phyloP scores from a whole-genome alignment of 768 basidiomycete species.

The Podaxis sp. region DNA sequence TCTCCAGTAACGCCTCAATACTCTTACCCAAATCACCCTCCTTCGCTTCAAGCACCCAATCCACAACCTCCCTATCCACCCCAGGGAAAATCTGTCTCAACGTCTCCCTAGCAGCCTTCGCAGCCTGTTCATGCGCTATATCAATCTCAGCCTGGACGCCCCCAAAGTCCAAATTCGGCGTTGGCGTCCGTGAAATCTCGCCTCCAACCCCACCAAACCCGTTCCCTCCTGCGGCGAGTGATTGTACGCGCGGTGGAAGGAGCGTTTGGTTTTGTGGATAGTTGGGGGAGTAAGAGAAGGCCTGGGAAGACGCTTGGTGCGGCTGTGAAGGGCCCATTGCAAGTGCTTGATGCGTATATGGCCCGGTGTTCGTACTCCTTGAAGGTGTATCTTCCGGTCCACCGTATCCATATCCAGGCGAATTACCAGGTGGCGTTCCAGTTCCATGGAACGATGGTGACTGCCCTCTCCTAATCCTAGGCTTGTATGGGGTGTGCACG shows the following conservation, averaged over 20 bases:
- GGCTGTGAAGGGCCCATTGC: slow-evolving; percentile 50
- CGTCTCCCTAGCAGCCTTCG: slow-evolving; percentile 70
- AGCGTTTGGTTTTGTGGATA: slow-evolving; percentile 24
- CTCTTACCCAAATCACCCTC: slow-evolving; percentile 86
- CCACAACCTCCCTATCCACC: slow-evolving; percentile 79
- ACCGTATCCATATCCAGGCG: slow-evolving; percentile 27
- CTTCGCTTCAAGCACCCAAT: slow-evolving; percentile 89
- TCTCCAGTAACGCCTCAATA: slow-evolving; percentile 83
- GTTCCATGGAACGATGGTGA: slow-evolving; percentile 38
- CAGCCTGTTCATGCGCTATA: slow-evolving; percentile 69
- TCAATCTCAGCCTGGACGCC: slow-evolving; percentile 79
- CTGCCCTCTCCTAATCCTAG: slow-evolving; percentile 56
- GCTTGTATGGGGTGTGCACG: slow-evolving; percentile 72
- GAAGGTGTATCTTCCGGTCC: slow-evolving; percentile 52
- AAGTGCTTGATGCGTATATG: slow-evolving; percentile 47
- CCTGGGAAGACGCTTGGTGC: not conserved
- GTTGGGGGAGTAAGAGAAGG: slow-evolving; percentile 16
- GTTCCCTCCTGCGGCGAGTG: slow-evolving; percentile 23
- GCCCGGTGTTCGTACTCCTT: slow-evolving; percentile 28
- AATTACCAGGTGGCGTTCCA: slow-evolving; percentile 30
- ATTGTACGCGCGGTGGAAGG: slow-evolving; percentile 45
- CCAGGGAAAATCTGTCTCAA: slow-evolving; percentile 86
- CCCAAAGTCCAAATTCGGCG: slow-evolving; percentile 64
- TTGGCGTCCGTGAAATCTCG: slow-evolving; percentile 67
- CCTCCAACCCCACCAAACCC: slow-evolving; percentile 23